phyloP scores from a whole-genome alignment of 805 yeast species.

The Ogataea minuta region DNA sequence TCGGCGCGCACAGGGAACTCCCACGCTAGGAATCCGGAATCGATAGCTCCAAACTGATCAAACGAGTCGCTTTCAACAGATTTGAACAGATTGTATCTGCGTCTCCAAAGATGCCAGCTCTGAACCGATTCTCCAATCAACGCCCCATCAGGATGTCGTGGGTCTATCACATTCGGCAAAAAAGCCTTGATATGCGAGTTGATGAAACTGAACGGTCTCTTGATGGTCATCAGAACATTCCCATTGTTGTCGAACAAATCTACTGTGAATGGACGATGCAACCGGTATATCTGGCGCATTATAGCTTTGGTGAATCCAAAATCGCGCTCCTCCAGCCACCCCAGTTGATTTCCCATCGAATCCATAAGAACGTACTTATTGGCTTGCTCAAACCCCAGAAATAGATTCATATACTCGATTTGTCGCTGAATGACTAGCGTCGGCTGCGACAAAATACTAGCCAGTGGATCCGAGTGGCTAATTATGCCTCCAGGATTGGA shows the following conservation, averaged over 20 bases:
- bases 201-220: slow-evolving; percentile 82
- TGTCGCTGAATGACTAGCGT: slow-evolving; percentile 84
- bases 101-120: slow-evolving; percentile 93
- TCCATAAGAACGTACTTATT: slow-evolving; percentile 75
- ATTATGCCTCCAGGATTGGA: slow-evolving; percentile 45
- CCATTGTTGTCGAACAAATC: slow-evolving; percentile 68
- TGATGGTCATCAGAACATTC: slow-evolving; percentile 59
- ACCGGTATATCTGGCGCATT: slow-evolving; percentile 77
- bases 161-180: slow-evolving; percentile 49
- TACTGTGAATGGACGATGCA: slow-evolving; percentile 83
- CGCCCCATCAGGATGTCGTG: slow-evolving; percentile 41
- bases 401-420: slow-evolving; percentile 82
- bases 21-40: slow-evolving; percentile 83
- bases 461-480: slow-evolving; percentile 56
- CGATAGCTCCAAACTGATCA: slow-evolving; percentile 82
- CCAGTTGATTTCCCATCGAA: slow-evolving; percentile 69
- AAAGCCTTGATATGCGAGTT: slow-evolving; percentile 82
- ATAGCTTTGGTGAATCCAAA: slow-evolving; percentile 63
- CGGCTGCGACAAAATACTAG: slow-evolving; percentile 68
- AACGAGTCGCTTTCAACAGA: slow-evolving; percentile 41
- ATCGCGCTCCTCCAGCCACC: slow-evolving; percentile 81
- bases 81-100: slow-evolving; percentile 78
- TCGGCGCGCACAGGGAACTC: slow-evolving; percentile 75
- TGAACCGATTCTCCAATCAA: slow-evolving; percentile 85
- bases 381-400: slow-evolving; percentile 90